Conservation (phyloP, 768 basidiomycete species). For the Amanita jacksonii region DNA sequence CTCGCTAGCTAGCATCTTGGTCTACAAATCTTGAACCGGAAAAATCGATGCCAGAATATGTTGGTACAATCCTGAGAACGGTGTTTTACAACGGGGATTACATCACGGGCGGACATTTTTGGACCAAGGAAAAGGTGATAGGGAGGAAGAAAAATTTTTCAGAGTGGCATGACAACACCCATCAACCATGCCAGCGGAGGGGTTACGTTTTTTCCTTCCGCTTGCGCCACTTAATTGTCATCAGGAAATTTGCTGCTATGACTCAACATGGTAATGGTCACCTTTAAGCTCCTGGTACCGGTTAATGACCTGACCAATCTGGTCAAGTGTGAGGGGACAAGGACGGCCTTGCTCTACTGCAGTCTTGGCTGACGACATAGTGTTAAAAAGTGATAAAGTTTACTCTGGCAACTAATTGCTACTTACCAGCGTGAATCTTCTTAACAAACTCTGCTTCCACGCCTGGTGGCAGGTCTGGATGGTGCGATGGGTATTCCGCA, state of each 20-base stretch:
- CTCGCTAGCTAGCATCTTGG: no score
- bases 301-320: constrained; percentile 29
- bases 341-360: constrained; percentile 21
- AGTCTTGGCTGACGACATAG: constrained; percentile 19
- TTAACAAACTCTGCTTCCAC: constrained; percentile 25
- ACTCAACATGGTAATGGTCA: constrained; percentile 12
- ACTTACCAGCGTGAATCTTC: constrained; percentile 23
- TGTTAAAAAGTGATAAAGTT: no score
- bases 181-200: constrained; percentile 32
- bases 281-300: constrained; percentile 29
- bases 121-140: no score
- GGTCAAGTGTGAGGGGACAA: constrained; percentile 27
- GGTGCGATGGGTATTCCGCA: constrained; percentile 34
- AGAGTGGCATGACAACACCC: constrained; percentile 36
- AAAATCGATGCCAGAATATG: no score
- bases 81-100: no score
- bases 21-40: no score
- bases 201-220: constrained; percentile 20
- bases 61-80: no score
- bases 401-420: no score
- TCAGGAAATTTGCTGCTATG: neutral
- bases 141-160: constrained; percentile 15
- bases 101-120: no score
- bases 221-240: constrained; percentile 18
- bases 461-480: constrained; percentile 24